These are phyloP conservation scores for Ceratobasidium sp. DNA, from an alignment of 1,284 basidiomycete species.

Conservation along the genomic window DNA sequence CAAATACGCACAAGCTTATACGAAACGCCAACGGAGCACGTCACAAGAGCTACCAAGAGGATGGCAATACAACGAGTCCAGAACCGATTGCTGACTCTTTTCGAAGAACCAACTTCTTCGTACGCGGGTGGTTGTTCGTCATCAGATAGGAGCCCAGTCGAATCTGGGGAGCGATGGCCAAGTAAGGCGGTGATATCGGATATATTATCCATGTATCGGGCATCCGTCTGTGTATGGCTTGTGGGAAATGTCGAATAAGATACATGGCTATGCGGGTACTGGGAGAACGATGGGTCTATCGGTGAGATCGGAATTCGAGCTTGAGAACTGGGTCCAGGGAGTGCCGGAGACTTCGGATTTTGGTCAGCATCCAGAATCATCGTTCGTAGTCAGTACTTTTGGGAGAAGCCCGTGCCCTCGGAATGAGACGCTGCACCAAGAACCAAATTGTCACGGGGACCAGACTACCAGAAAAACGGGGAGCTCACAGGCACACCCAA, in stretches of 20 bases:
- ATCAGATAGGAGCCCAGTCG: background rate
- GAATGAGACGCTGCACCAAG: background rate
- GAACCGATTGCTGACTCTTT: background rate
- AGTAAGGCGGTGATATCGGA: constrained; percentile 4
- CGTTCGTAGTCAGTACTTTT: background rate
- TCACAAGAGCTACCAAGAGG: background rate
- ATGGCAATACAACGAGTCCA: constrained; percentile 11
- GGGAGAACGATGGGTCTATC: background rate
- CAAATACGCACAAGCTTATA: constrained; percentile 1
- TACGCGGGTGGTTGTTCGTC: constrained; percentile 16
- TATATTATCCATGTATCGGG: background rate
- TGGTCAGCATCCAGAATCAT: constrained; percentile 23
- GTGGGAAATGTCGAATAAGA: constrained; percentile 26
- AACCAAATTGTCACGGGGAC: background rate
- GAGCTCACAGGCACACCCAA: background rate
- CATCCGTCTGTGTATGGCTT: background rate
- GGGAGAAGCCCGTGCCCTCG: background rate
- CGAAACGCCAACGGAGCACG: background rate
- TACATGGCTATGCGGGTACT: background rate
- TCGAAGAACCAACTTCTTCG: background rate
- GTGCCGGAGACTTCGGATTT: constrained; percentile 1
- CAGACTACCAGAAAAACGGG: background rate
- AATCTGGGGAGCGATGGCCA: background rate
- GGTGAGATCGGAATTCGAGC: background rate
- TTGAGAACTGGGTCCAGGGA: background rate